Evolutionary conservation across 257 asterid genomes (phyloP).

Genomic region (Scutellaria baicalensis): DNA sequence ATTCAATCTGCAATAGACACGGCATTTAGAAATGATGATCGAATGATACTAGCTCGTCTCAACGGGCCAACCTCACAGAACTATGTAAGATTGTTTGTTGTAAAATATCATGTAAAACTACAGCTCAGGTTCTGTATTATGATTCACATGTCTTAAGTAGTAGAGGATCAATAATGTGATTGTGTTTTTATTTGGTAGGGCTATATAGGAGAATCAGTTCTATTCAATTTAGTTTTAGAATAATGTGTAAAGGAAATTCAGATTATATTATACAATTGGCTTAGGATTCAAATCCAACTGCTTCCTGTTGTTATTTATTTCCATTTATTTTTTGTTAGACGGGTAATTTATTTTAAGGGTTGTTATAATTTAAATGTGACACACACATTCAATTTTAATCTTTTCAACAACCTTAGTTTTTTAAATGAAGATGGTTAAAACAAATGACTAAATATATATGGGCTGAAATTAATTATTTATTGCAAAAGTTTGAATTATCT

Average conservation of each 20-base stretch:
- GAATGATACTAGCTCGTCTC: neutral
- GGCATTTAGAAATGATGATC: neutral
- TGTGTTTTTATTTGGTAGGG: conserved; percentile 9
- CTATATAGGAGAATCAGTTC: neutral
- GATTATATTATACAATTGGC: neutral
- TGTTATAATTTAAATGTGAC: too few relatives aligned
- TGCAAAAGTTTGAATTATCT: too few relatives aligned
- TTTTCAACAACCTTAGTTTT: too few relatives aligned
- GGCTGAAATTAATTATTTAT: too few relatives aligned
- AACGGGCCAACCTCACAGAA: neutral
- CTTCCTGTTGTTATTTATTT: neutral
- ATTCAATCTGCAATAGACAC: neutral
- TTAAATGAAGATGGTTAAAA: too few relatives aligned
- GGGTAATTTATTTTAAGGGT: too few relatives aligned
- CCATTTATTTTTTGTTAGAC: neutral
- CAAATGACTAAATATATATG: too few relatives aligned
- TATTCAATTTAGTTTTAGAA: neutral
- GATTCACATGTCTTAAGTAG: neutral
- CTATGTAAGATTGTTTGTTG: conserved; percentile 6
- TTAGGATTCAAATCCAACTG: neutral
- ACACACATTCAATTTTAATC: too few relatives aligned
- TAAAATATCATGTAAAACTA: conserved; percentile 3
- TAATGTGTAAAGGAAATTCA: conserved; percentile 3
- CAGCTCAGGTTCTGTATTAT: neutral
- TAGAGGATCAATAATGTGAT: conserved; percentile 4